Conservation (phyloP, 2,329 filamentous ascomycete species). For the Plectosphaerella cucumerina region DNA sequence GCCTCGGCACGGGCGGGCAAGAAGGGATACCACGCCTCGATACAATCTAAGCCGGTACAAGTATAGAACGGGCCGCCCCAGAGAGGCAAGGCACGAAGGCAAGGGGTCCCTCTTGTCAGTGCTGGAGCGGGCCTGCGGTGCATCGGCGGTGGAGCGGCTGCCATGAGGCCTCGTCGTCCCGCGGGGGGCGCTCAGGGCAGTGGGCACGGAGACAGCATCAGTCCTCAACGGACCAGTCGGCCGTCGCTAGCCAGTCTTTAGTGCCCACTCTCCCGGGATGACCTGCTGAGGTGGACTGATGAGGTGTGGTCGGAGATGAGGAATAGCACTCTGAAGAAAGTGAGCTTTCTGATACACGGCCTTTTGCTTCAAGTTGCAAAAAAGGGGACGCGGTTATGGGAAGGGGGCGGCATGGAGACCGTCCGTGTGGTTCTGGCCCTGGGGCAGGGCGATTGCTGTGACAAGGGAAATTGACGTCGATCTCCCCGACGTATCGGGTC, state of each 20-base stretch:
- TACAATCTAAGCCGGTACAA: no score
- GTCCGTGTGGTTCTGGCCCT: no score
- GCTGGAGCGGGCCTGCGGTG: not conserved
- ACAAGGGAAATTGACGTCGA: not conserved
- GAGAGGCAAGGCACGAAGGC: no score
- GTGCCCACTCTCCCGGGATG: slow-evolving; percentile 2
- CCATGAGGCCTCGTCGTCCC: not conserved
- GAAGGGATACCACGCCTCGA: no score
- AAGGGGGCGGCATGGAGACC: no score
- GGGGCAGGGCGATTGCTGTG: no score
- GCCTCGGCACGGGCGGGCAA: no score
- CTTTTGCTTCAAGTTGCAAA: no score
- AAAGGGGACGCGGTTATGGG: no score
- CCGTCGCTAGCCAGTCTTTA: not conserved
- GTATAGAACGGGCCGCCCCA: no score
- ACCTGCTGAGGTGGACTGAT: not conserved
- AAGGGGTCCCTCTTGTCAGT: no score
- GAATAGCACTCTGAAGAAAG: not conserved
- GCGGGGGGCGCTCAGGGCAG: not conserved
- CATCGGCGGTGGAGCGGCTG: not conserved
- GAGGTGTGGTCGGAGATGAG: not conserved
- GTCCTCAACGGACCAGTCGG: not conserved
- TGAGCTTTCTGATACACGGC: not conserved
- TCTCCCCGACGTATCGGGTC: not conserved
- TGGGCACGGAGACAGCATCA: not conserved